These are phyloP conservation scores for Chlorella sorokiniana DNA, from an alignment of 139 green algal genomes.

Conservation along the genomic window DNA sequence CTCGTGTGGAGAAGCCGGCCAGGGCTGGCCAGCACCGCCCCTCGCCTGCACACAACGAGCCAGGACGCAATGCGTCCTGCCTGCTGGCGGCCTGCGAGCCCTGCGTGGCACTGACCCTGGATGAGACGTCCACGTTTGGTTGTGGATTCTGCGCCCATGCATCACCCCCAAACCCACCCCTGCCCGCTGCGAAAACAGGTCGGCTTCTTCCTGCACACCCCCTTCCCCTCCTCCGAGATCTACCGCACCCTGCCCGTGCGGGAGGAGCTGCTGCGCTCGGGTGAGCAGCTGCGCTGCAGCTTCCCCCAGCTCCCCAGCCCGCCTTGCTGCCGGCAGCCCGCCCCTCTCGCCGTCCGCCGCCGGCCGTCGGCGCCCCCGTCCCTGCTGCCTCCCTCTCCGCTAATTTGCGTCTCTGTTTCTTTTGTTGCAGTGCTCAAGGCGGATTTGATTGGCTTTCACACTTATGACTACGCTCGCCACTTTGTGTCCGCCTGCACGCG, in stretches of 20 bases:
- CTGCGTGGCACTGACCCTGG: too few relatives aligned
- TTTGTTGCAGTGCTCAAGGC: constrained; percentile 72
- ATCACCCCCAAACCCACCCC: too few relatives aligned
- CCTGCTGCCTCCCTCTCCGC: background rate
- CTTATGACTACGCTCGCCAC: constrained; percentile 95
- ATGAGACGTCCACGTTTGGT: background rate
- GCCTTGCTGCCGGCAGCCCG: background rate
- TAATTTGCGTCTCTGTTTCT: background rate
- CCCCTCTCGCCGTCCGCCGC: too few relatives aligned
- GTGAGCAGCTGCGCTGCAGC: background rate
- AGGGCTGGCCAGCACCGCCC: too few relatives aligned
- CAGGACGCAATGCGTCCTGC: too few relatives aligned
- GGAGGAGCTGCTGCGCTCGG: constrained; percentile 82
- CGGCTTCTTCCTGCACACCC: constrained; percentile 93
- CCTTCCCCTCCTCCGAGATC: constrained; percentile 88
- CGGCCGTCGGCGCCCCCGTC: background rate
- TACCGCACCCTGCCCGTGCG: constrained; percentile 84
- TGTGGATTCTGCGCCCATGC: too few relatives aligned
- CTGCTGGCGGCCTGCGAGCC: too few relatives aligned
- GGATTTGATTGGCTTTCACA: constrained; percentile 94
- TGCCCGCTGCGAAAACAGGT: constrained; percentile 60
- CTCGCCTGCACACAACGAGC: too few relatives aligned
- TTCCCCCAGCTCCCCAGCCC: background rate
- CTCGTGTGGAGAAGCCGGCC: too few relatives aligned
- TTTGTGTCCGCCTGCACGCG: constrained; percentile 92